Base-by-base conservation (phyloP, 23 red algal genomes). In the Agarophyton chilense region DNA sequence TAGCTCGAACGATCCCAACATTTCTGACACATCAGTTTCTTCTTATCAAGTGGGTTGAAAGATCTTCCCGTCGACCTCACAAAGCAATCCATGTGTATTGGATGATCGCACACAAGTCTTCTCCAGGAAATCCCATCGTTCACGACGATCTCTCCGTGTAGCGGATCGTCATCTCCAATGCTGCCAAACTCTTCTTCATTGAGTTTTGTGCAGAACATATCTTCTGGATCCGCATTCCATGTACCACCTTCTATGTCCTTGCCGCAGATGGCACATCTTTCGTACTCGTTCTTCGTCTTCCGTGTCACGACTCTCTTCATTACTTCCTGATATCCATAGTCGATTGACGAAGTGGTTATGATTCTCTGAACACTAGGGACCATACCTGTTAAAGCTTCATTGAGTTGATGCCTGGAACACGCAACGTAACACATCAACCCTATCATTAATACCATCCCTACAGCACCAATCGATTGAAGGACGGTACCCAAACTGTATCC, bases 401-500 rank as follows among this genome's bases (percentile, higher is more conserved):
- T 43, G 43, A 74, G 41, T 24, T 74, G 68, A 26, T 46, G 40
- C 10, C 47, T 74, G 43, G 68, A 74, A 19, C 43, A 74, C 4
- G 68, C 68, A 47, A 74, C n/a, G 25, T 74, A 74, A 19, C 68
- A 74, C 68, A 74, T 74, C n/a, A 74, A 49, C 43, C 40, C 68
- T 29, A 74, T 47, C 41, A 74, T 46, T 14, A 7, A 38, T 10
- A 74, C 8, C 68, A 74, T 74, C 18, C 40, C 68, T 16, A 74
- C 2, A 29, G 68, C 68, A 18, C 68, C 14, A 11, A 74, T 43
- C 40, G 38, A 28, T 74, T 74, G 68, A 49, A 74, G 22, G 47
- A 74, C 18, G 38, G 38, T 74, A 22, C 43, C 43, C 21, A 74
- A 4, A 35, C 68, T 74, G 68, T 46, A 46, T 2, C 68, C 68